These are phyloP conservation scores for Solanum bukasovii DNA, from an alignment of 257 asterid genomes.

Conservation along the genomic window DNA sequence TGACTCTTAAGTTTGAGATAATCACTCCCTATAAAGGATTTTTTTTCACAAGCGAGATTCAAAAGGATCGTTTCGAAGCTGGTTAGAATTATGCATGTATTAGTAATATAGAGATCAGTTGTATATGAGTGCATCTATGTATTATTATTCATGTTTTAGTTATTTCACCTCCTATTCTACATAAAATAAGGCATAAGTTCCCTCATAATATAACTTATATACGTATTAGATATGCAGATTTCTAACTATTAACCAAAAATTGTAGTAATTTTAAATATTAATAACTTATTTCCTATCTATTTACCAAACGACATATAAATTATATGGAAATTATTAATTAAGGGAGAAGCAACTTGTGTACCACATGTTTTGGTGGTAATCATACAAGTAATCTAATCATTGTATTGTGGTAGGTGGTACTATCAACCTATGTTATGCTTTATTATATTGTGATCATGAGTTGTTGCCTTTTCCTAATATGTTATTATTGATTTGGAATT, in stretches of 20 bases:
- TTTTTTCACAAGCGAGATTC: neutral
- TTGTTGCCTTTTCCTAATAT: neutral
- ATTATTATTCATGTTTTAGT: too few relatives aligned
- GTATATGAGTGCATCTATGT: too few relatives aligned
- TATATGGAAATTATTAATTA: too few relatives aligned
- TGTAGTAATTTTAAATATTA: too few relatives aligned
- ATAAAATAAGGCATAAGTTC: too few relatives aligned
- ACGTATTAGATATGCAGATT: rapidly evolving
- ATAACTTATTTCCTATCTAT: too few relatives aligned
- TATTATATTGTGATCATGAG: neutral
- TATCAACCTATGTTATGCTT: neutral
- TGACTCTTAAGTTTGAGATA: neutral
- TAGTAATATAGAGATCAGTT: too few relatives aligned
- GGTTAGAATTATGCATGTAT: too few relatives aligned
- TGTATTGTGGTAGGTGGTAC: neutral
- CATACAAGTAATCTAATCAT: neutral
- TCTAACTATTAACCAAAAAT: rapidly evolving
- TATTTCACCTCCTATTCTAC: too few relatives aligned
- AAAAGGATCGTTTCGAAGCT: too few relatives aligned
- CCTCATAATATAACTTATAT: too few relatives aligned
- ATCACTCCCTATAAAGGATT: neutral
- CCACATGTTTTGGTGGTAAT: neutral
- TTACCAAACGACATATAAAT: neutral
- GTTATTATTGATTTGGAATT: neutral
- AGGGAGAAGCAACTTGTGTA: neutral